Conservation (phyloP, 352 stramenopile species). For the Pythium chondricola region DNA sequence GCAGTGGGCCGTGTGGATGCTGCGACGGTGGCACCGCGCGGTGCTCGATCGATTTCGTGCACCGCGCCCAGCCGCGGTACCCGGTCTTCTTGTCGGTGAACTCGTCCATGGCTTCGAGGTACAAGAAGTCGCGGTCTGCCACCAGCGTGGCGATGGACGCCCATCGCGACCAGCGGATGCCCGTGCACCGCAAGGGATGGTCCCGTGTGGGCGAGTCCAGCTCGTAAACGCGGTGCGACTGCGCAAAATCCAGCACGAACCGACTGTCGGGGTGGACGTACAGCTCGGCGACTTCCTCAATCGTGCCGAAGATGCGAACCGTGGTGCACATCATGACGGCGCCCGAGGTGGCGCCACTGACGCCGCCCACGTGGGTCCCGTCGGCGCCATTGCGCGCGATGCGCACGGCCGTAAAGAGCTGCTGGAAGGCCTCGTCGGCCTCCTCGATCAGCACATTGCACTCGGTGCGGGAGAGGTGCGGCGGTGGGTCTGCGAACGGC, state of each 20-base stretch:
- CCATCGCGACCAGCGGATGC: slow-evolving; percentile 57
- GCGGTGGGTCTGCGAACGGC: slow-evolving; percentile 10
- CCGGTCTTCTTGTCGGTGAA: slow-evolving; percentile 55
- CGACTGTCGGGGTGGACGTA: slow-evolving; percentile 36
- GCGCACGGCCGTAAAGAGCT: slow-evolving; percentile 19
- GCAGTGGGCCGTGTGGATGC: slow-evolving; percentile 42
- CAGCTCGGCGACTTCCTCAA: slow-evolving; percentile 58
- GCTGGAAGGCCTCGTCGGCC: slow-evolving; percentile 14
- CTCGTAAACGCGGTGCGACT: slow-evolving; percentile 45
- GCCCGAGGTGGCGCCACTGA: slow-evolving; percentile 24
- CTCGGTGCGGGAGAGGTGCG: slow-evolving; percentile 9
- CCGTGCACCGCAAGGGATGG: slow-evolving; percentile 34
- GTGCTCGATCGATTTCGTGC: slow-evolving; percentile 61
- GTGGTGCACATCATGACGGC: slow-evolving; percentile 60
- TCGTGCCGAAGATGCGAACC: slow-evolving; percentile 36
- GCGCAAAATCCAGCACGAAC: slow-evolving; percentile 44
- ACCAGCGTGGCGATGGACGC: slow-evolving; percentile 45
- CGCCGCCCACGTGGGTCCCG: slow-evolving; percentile 23
- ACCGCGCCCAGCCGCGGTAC: slow-evolving; percentile 55
- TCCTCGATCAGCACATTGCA: slow-evolving; percentile 10
- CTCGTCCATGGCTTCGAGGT: slow-evolving; percentile 60
- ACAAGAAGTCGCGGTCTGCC: slow-evolving; percentile 46
- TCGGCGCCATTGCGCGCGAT: slow-evolving; percentile 23
- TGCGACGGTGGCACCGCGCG: slow-evolving; percentile 50
- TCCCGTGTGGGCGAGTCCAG: slow-evolving; percentile 35